Base-by-base conservation (phyloP, 768 basidiomycete genomes). In the Dioszegia aurantiaca region DNA sequence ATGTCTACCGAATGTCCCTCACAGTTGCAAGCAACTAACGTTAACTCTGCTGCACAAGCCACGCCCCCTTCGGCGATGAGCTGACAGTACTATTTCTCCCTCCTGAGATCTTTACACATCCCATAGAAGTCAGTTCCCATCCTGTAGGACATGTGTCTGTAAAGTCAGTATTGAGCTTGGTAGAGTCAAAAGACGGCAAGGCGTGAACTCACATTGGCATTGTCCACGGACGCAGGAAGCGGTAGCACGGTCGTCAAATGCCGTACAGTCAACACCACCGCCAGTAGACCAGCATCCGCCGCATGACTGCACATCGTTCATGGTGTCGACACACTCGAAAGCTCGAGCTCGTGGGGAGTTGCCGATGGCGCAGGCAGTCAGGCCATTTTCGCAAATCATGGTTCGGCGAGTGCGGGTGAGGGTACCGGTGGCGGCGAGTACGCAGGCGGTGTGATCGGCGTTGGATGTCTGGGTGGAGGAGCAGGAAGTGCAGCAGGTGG, bases 251-350 rank as follows among this genome's bases (percentile, higher is more conserved):
- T 43, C 40, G 24, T 55, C 54, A 31, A 55, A 55, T 12, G 54
- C 54, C 1, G 54, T 55, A 27, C 54, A 55, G 31, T 55, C 54
- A 10, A 55, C 54, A 10, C 54, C 54, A 31, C 24, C 31, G 2
- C 43, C 43, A 33, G 28, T 45, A 43, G 40, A 43, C 40, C 41
- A 46, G 28, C 54, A 55, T 10, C 54, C 54, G n/a, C 54, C 54
- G 33, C 54, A 55, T 19, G 19, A 23, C 33, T 55, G 54, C 14
- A 55, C 44, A 27, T 55, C 54, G 24, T 55, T 55, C 43, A 23
- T 31, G 21, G 42, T 55, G 31, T 55, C 54, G 30, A 55, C 54
- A 44, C 54, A 55, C 36, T 55, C 54, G 43, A 43, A 55, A 28
- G 43, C 54, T 10, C 40, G 43, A 23, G 28, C 16, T 36, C 28